Evolutionary conservation across 805 yeast genomes (phyloP).

Genomic region (Ogataea siamensis): DNA sequence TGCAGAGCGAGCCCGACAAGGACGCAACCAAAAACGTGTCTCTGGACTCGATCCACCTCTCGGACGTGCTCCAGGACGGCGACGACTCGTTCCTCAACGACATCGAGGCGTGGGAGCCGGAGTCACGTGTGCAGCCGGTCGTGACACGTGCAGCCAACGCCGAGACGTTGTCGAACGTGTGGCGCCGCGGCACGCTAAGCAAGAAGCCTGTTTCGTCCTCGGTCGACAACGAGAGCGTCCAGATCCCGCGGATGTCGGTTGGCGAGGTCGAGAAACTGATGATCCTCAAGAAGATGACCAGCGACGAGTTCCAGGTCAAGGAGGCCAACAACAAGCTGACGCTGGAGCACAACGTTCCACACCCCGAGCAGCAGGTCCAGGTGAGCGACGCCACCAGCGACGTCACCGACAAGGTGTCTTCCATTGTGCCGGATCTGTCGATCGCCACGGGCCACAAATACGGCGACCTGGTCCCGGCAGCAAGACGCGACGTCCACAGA

Average conservation of each 20-base stretch:
- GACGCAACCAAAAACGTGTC: constrained; percentile 4
- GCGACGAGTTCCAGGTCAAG: constrained; percentile 33
- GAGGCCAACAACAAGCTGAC: constrained; percentile 24
- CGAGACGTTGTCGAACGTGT: constrained; percentile 25
- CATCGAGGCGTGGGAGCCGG: constrained; percentile 36
- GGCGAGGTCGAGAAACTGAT: constrained; percentile 31
- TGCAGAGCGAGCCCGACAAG: constrained; percentile 16
- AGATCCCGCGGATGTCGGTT: constrained; percentile 23
- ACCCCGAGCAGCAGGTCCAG: constrained; percentile 27
- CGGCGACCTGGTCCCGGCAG: constrained; percentile 22
- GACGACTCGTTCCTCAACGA: constrained; percentile 43
- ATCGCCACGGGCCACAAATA: constrained; percentile 27
- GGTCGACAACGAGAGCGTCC: constrained; percentile 14
- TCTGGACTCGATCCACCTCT: constrained; percentile 19
- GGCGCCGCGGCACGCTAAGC: constrained; percentile 31
- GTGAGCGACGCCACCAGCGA: constrained; percentile 17
- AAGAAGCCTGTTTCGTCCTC: constrained; percentile 17
- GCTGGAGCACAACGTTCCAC: constrained; percentile 15
- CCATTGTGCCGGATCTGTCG: constrained; percentile 30
- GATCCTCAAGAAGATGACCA: constrained; percentile 31
- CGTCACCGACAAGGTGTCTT: constrained; percentile 18
- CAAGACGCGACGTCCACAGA: constrained; percentile 13
- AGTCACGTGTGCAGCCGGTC: constrained; percentile 12
- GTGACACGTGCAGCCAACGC: constrained; percentile 13
- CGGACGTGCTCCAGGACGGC: constrained; percentile 37